These are phyloP conservation scores for Physaria fendleri DNA, from an alignment of 345 rosid species.

Conservation along the genomic window DNA sequence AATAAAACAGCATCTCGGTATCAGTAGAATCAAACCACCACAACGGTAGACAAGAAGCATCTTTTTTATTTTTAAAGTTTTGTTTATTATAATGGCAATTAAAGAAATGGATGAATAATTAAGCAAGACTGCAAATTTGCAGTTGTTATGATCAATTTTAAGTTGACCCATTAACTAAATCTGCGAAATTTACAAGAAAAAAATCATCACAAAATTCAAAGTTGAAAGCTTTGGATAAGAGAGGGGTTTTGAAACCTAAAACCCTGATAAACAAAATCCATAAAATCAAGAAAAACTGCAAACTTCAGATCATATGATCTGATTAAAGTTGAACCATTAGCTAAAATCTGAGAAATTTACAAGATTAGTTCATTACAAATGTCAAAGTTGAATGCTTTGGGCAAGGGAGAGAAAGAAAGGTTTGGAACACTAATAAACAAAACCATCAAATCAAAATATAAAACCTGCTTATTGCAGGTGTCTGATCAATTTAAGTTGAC, in stretches of 20 bases:
- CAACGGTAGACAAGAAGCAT: conserved; percentile 79
- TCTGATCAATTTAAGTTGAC: conserved; percentile 35
- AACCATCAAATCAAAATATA: background rate
- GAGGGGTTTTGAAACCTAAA: background rate
- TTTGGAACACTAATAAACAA: background rate
- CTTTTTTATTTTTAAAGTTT: conserved; percentile 34
- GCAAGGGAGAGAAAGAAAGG: too few relatives aligned
- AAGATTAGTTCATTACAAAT: conserved; percentile 25
- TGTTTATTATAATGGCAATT: conserved; percentile 16
- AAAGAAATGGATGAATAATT: conserved; percentile 36
- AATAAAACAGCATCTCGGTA: conserved; percentile 75
- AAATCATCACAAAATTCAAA: conserved; percentile 5
- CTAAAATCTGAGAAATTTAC: conserved; percentile 42
- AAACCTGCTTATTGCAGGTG: background rate
- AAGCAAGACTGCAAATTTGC: conserved; percentile 21
- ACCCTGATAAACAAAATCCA: background rate
- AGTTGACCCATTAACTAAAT: conserved; percentile 33
- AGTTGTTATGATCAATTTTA: conserved; percentile 32
- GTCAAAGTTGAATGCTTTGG: background rate
- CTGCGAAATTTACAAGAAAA: conserved; percentile 39
- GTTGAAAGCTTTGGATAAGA: background rate
- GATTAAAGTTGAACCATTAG: conserved; percentile 34
- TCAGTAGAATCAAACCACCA: conserved; percentile 64
- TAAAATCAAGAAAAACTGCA: conserved; percentile 16
- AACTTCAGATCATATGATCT: conserved; percentile 40